Percentiles rank a stretch among this genome's conserved stretches.
phyloP scores from a whole-genome alignment of 2,329 filamentous ascomycete genomes.

The Chalaropsis ovoidea region DNA sequence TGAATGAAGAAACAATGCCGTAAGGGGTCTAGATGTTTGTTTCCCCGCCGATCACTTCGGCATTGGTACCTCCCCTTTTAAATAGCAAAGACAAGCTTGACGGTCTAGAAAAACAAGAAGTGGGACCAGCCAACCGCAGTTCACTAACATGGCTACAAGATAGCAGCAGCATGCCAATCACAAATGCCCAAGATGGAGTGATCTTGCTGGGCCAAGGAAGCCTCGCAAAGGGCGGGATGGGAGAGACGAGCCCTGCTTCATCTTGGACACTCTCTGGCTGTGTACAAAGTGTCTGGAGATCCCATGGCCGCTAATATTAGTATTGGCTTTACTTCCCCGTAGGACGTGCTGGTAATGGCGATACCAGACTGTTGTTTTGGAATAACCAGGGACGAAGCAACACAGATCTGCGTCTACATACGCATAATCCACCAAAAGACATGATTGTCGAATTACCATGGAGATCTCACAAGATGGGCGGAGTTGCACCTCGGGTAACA shows the following conservation, averaged over 20 bases:
- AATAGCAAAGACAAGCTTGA: background rate
- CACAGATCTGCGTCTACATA: background rate
- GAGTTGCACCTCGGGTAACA: background rate
- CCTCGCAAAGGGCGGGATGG: too few species aligned
- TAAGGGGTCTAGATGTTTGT: conserved; percentile 1
- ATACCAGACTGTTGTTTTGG: too few species aligned
- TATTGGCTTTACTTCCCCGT: too few species aligned
- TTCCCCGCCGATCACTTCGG: background rate
- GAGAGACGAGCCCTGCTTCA: too few species aligned
- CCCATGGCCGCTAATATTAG: too few species aligned
- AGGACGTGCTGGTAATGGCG: too few species aligned
- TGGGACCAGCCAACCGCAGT: background rate
- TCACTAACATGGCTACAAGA: background rate
- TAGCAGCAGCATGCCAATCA: too few species aligned
- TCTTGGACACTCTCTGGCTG: too few species aligned
- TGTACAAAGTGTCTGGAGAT: too few species aligned
- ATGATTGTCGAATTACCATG: background rate
- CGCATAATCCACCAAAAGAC: background rate
- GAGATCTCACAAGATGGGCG: background rate
- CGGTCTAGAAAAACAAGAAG: background rate
- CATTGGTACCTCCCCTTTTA: background rate
- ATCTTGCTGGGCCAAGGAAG: too few species aligned
- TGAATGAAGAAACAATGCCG: background rate
- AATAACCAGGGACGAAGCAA: background rate
- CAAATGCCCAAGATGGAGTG: too few species aligned